phyloP scores from a whole-genome alignment of 768 basidiomycete genomes.

The Russula olivacea region DNA sequence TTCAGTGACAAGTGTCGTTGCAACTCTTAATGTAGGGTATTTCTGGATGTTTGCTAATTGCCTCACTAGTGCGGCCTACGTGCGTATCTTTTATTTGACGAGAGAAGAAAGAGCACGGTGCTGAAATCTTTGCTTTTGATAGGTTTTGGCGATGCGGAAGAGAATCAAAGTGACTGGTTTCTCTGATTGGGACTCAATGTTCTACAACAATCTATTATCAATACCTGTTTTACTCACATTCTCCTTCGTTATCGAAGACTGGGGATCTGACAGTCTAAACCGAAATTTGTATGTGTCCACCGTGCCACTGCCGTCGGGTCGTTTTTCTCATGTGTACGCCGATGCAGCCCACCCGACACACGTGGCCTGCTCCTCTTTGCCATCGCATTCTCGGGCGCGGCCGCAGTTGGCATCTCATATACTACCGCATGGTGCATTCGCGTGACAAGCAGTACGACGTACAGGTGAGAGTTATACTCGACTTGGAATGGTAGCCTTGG shows the following conservation, averaged over 20 bases:
- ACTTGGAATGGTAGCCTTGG: neutral
- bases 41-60: slow-evolving; percentile 97
- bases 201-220: slow-evolving; percentile 94
- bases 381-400: slow-evolving; percentile 95
- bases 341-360: slow-evolving; percentile 69
- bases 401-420: slow-evolving; percentile 95
- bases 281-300: slow-evolving; percentile 75
- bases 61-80: slow-evolving; percentile 83
- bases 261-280: slow-evolving; percentile 70
- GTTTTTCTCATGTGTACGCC: neutral
- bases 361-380: slow-evolving; percentile 74
- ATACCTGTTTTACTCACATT: slow-evolving; percentile 84
- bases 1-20: slow-evolving; percentile 43
- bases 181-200: slow-evolving; percentile 98
- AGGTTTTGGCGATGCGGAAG: slow-evolving; percentile 96
- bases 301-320: neutral
- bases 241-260: slow-evolving; percentile 83
- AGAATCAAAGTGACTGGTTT: slow-evolving; percentile 93
- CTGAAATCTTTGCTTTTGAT: slow-evolving; percentile 2
- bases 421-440: slow-evolving; percentile 99
- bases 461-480: slow-evolving; percentile 55
- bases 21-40: slow-evolving; percentile 73
- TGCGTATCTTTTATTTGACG: slow-evolving; percentile 37
- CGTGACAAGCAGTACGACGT: slow-evolving; percentile 95
- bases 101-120: neutral